These are phyloP conservation scores for Citrus unshiu DNA, from an alignment of 345 rosid genomes.

Conservation along the genomic window DNA sequence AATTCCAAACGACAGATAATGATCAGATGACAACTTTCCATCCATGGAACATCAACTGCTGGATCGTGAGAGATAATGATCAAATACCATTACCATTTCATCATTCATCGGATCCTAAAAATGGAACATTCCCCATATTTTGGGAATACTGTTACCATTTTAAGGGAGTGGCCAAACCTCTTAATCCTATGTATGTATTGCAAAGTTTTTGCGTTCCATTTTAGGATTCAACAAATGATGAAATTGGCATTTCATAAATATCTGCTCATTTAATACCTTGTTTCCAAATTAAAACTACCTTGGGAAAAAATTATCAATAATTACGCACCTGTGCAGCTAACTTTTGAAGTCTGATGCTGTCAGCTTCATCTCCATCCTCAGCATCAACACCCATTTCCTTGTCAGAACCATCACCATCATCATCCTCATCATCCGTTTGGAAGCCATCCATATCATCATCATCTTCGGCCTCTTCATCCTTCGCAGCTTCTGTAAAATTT, in stretches of 20 bases:
- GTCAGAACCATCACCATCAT: constrained; percentile 83
- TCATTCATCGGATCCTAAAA: no score
- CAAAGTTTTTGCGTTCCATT: neutral
- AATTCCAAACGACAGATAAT: constrained; percentile 5
- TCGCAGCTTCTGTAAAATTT: constrained; percentile 68
- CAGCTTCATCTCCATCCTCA: constrained; percentile 96
- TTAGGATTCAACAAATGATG: neutral
- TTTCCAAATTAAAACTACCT: neutral
- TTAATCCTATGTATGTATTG: neutral
- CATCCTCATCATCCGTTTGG: constrained; percentile 81
- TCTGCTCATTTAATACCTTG: neutral
- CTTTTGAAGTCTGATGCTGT: constrained; percentile 69
- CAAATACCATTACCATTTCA: no score
- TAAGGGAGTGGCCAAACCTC: neutral
- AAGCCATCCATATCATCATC: constrained; percentile 96
- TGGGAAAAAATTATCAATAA: neutral
- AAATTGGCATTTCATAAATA: neutral
- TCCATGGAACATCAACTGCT: neutral
- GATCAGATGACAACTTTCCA: neutral
- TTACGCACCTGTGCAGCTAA: constrained; percentile 85
- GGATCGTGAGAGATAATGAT: no score
- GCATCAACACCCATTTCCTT: constrained; percentile 92
- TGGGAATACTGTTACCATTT: neutral
- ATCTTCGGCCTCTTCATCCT: constrained; percentile 74
- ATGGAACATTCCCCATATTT: no score